Conservation (phyloP, 352 stramenopile species). For the Phytophthora kernoviae region DNA sequence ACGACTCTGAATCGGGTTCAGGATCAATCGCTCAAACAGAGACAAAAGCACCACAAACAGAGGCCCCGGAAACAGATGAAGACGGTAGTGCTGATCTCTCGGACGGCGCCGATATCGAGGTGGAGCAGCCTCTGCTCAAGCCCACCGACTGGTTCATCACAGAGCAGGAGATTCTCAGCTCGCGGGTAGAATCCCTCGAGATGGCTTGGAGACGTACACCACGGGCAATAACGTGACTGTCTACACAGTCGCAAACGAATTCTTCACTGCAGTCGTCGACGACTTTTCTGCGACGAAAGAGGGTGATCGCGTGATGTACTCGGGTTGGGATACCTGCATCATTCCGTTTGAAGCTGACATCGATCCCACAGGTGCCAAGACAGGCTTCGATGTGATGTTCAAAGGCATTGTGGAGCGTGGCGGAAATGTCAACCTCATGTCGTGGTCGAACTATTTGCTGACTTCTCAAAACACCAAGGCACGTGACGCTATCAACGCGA, state of each 20-base stretch:
- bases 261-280: slow-evolving; percentile 37
- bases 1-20: no score
- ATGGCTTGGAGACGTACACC: slow-evolving; percentile 34
- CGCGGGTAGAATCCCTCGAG: slow-evolving; percentile 46
- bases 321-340: slow-evolving; percentile 41
- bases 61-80: no score
- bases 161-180: slow-evolving; percentile 44
- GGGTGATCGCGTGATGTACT: slow-evolving; percentile 32
- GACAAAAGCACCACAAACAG: no score
- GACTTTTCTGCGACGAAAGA: slow-evolving; percentile 36
- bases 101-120: slow-evolving; percentile 34
- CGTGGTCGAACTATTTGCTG: slow-evolving; percentile 49
- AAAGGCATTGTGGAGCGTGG: slow-evolving; percentile 28
- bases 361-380: slow-evolving; percentile 17
- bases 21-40: no score
- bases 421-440: slow-evolving; percentile 42
- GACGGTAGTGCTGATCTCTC: slow-evolving; percentile 2
- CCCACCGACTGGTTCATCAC: slow-evolving; percentile 58
- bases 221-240: slow-evolving; percentile 39
- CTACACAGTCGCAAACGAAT: slow-evolving; percentile 40
- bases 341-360: slow-evolving; percentile 39
- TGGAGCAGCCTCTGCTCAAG: slow-evolving; percentile 48
- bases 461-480: slow-evolving; percentile 35
- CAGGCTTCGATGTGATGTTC: slow-evolving; percentile 34
- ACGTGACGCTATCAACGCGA: slow-evolving; percentile 45